A percentile compares a stretch with the other conserved stretches of the same genome.
phyloP scores from a whole-genome alignment of 768 basidiomycete species.

The Tephrocybe sp. region DNA sequence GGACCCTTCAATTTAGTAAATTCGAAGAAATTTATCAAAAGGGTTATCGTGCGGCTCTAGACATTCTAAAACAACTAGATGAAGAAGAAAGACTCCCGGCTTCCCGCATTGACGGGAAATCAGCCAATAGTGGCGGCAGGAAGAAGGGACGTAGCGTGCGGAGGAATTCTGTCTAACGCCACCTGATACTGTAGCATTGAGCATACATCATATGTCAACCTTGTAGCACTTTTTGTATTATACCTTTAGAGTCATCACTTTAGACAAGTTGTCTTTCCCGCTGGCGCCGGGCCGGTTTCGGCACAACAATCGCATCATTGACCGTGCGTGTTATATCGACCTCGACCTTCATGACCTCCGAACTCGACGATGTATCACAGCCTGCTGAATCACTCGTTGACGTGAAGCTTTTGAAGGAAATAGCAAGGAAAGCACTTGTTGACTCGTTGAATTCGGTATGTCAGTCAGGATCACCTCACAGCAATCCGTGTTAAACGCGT shows the following conservation, averaged over 20 bases:
- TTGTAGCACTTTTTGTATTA: too few species aligned
- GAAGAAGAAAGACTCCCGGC: constrained; percentile 82
- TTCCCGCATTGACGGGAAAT: constrained; percentile 61
- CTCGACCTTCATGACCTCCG: constrained; percentile 14
- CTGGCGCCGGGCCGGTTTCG: constrained; percentile 8
- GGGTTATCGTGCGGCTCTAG: constrained; percentile 72
- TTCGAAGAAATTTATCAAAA: constrained; percentile 85
- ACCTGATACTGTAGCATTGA: background rate
- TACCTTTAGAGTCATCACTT: background rate
- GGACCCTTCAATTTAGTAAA: constrained; percentile 86
- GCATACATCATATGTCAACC: too few species aligned
- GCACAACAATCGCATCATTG: too few species aligned
- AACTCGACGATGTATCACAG: constrained; percentile 11
- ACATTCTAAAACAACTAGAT: constrained; percentile 73
- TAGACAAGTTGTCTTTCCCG: background rate
- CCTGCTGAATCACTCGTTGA: constrained; percentile 46
- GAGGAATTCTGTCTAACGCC: constrained; percentile 61
- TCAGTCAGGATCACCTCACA: constrained; percentile 8
- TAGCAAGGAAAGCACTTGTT: constrained; percentile 76
- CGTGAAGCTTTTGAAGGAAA: constrained; percentile 67
- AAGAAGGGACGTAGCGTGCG: constrained; percentile 76
- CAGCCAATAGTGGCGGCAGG: constrained; percentile 43
- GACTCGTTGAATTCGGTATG: constrained; percentile 81
- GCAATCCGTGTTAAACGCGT: constrained; percentile 1
- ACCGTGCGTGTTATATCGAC: too few species aligned